These are phyloP conservation scores for Parsonsia alboflavescens DNA, from an alignment of 257 asterid genomes.

Conservation along the genomic window DNA sequence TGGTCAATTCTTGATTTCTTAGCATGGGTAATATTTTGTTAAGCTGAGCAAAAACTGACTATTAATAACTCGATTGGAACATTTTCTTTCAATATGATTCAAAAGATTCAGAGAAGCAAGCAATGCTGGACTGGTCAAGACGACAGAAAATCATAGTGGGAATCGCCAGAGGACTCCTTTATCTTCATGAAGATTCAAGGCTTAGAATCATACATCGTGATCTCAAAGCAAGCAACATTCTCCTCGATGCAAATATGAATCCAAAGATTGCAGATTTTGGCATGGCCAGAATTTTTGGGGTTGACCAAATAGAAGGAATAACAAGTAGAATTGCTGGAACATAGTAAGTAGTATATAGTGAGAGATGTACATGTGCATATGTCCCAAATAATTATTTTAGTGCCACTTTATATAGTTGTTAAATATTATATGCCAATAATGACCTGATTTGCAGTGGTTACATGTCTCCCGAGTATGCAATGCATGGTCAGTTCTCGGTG, in stretches of 20 bases:
- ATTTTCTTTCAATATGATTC: background rate
- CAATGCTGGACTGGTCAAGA: conserved; percentile 25
- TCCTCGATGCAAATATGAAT: conserved; percentile 30
- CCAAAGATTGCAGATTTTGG: conserved; percentile 38
- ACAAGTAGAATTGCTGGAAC: conserved; percentile 28
- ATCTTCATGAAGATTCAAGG: conserved; percentile 37
- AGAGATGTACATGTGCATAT: too few relatives aligned
- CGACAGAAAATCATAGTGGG: conserved; percentile 25
- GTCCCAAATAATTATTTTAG: too few relatives aligned
- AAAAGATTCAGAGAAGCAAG: conserved; percentile 19
- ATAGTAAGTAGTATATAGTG: too few relatives aligned
- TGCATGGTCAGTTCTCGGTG: background rate
- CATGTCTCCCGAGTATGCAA: conserved; percentile 7
- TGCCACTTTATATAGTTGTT: too few relatives aligned
- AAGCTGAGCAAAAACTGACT: background rate
- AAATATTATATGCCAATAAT: too few relatives aligned
- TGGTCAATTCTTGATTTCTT: background rate
- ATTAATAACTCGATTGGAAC: background rate
- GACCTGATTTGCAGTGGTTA: too few relatives aligned
- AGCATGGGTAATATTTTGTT: background rate
- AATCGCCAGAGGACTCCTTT: conserved; percentile 26
- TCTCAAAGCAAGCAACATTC: conserved; percentile 33
- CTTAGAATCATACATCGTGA: conserved; percentile 33
- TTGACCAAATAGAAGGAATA: conserved; percentile 19
- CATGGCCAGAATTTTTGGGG: conserved; percentile 22